These are phyloP conservation scores for Sanghuangporus weigelae DNA, from an alignment of 1,284 basidiomycete genomes.

Conservation along the genomic window DNA sequence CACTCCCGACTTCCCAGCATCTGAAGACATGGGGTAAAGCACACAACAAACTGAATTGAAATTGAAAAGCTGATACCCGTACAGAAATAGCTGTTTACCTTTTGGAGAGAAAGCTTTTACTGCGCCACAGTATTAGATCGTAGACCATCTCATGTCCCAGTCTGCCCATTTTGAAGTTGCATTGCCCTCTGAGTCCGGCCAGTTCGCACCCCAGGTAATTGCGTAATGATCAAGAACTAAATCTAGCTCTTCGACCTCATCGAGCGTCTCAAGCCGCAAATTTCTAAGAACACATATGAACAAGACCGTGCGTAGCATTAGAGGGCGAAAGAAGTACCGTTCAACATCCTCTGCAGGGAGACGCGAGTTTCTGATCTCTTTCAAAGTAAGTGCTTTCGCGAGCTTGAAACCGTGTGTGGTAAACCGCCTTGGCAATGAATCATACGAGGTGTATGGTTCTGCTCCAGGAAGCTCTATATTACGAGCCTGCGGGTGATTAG, in stretches of 20 bases:
- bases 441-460: slow-evolving; percentile 51
- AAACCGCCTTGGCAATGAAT: slow-evolving; percentile 63
- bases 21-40: background rate
- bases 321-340: slow-evolving; percentile 40
- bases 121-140: background rate
- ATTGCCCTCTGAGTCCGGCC: background rate
- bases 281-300: slow-evolving; percentile 44
- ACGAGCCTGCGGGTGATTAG: slow-evolving; percentile 47
- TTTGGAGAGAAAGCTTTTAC: background rate
- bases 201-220: slow-evolving; percentile 65
- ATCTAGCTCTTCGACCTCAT: slow-evolving; percentile 90
- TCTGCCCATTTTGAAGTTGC: background rate
- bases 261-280: slow-evolving; percentile 74
- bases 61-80: background rate
- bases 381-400: slow-evolving; percentile 57
- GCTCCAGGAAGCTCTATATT: slow-evolving; percentile 73
- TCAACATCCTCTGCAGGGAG: slow-evolving; percentile 53
- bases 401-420: slow-evolving; percentile 46
- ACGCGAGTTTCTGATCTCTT: slow-evolving; percentile 57
- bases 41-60: background rate
- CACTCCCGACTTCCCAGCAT: background rate
- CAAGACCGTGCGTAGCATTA: background rate
- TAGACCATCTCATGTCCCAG: slow-evolving; percentile 3
- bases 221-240: slow-evolving; percentile 86
- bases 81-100: background rate